Conservation (phyloP, 2,329 filamentous ascomycete species). For the Coniochaeta prunicola region DNA sequence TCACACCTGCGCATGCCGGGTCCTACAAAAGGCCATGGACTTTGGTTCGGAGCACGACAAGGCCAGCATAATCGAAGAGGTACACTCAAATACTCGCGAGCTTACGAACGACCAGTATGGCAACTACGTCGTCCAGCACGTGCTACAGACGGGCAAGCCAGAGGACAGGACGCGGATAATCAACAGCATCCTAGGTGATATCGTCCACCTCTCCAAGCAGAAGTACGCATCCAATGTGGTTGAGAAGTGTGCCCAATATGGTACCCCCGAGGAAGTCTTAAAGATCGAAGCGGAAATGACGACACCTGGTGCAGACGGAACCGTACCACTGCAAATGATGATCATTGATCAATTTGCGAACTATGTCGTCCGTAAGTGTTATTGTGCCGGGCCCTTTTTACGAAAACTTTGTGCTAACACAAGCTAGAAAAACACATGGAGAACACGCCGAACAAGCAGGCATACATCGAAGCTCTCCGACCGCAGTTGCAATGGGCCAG, state of each 20-base stretch:
- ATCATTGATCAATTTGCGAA: slow-evolving; percentile 93
- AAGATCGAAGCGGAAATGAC: slow-evolving; percentile 61
- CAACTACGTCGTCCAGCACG: slow-evolving; percentile 93
- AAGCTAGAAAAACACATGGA: slow-evolving; percentile 3
- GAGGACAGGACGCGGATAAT: slow-evolving; percentile 71
- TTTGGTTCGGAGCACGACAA: slow-evolving; percentile 67
- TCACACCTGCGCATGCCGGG: slow-evolving; percentile 83
- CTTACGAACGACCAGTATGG: slow-evolving; percentile 85
- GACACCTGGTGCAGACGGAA: slow-evolving; percentile 53
- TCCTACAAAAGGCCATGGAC: slow-evolving; percentile 89
- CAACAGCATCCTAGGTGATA: slow-evolving; percentile 60
- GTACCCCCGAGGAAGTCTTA: slow-evolving; percentile 60
- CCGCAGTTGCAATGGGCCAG: slow-evolving; percentile 55
- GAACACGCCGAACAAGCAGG: slow-evolving; percentile 40
- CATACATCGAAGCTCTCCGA: slow-evolving; percentile 57
- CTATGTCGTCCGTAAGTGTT: slow-evolving; percentile 84
- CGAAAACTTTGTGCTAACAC: not conserved
- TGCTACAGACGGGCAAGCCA: slow-evolving; percentile 70
- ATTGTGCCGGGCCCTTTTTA: not conserved
- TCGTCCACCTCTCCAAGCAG: slow-evolving; percentile 78
- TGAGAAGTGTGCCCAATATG: slow-evolving; percentile 64
- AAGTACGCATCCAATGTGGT: slow-evolving; percentile 98
- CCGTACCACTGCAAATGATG: slow-evolving; percentile 63
- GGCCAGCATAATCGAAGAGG: slow-evolving; percentile 65
- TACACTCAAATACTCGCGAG: slow-evolving; percentile 62